Conservation (phyloP, 2,329 filamentous ascomycete species). For the Leptographium radiaticola region DNA sequence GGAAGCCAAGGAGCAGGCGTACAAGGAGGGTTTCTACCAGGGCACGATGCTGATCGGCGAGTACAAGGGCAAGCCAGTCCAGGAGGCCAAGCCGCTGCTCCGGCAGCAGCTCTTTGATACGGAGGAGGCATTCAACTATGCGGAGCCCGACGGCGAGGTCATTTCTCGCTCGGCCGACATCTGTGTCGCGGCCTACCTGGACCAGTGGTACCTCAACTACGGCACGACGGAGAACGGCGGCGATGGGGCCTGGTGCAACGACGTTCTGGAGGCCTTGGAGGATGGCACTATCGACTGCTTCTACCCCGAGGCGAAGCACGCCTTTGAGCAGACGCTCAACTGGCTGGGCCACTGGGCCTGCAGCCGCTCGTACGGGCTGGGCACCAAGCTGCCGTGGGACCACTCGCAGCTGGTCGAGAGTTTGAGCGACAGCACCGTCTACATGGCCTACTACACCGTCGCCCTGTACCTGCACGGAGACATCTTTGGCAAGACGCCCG, state of each 20-base stretch:
- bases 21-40: conserved; percentile 97
- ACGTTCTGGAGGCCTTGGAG: conserved; percentile 55
- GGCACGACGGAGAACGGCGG: conserved; percentile 29
- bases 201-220: conserved; percentile 98
- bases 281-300: conserved; percentile 48
- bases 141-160: conserved; percentile 83
- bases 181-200: conserved; percentile 83
- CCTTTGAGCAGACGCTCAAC: conserved; percentile 72
- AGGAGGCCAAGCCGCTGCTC: conserved; percentile 71
- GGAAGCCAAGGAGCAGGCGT: conserved; percentile 89
- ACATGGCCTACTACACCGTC: conserved; percentile 70
- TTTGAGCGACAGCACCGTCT: conserved; percentile 79
- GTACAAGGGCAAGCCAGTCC: conserved; percentile 76
- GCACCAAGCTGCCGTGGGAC: conserved; percentile 92
- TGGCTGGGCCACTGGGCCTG: conserved; percentile 98
- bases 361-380: conserved; percentile 64
- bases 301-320: conserved; percentile 60
- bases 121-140: conserved; percentile 77
- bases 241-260: conserved; percentile 72
- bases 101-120: conserved; percentile 62
- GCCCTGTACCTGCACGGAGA: conserved; percentile 63
- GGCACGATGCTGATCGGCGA: conserved; percentile 80
- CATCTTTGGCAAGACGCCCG: conserved; percentile 58
- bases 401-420: conserved; percentile 80
- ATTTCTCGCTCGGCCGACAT: conserved; percentile 54